These are phyloP conservation scores for Rhodotorula sp. DNA, from an alignment of 1,284 basidiomycete species.

Conservation along the genomic window DNA sequence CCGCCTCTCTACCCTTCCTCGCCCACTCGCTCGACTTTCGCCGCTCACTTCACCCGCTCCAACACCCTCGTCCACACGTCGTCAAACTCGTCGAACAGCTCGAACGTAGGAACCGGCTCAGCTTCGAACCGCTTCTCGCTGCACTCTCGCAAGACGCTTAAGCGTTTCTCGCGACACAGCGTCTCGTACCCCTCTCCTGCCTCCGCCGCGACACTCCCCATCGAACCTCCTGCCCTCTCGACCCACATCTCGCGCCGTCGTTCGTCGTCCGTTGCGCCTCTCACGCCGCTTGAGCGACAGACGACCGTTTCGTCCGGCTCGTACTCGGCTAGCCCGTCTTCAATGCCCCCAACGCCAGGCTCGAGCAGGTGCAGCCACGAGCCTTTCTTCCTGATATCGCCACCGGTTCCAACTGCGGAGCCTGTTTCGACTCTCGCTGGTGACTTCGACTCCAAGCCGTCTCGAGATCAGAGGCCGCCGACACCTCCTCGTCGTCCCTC, in stretches of 20 bases:
- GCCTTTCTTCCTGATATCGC: not conserved
- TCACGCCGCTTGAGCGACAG: not conserved
- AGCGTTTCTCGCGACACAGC: constrained; percentile 3
- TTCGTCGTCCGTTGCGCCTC: not conserved
- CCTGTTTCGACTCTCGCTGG: not conserved
- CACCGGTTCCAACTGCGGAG: not conserved
- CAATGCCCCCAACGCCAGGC: constrained; percentile 2
- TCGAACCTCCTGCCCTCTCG: not conserved
- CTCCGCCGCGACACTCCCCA: not conserved
- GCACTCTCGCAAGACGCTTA: not conserved
- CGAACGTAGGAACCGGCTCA: not conserved
- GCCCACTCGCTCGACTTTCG: not conserved
- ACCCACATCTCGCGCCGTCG: not conserved
- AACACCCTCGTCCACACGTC: not conserved
- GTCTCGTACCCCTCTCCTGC: not conserved
- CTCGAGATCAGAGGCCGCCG: not conserved
- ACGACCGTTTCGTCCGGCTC: not conserved
- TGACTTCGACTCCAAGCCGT: not conserved
- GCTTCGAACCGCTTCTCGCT: constrained; percentile 1
- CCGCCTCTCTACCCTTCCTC: constrained; percentile 5
- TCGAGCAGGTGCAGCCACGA: not conserved
- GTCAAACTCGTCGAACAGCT: not conserved
- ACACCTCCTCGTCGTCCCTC: not conserved
- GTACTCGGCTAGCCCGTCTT: not conserved
- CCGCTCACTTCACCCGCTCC: not conserved